These are phyloP conservation scores for Fusarium sp. DNA, from an alignment of 2,329 filamentous ascomycete species.

Conservation along the genomic window DNA sequence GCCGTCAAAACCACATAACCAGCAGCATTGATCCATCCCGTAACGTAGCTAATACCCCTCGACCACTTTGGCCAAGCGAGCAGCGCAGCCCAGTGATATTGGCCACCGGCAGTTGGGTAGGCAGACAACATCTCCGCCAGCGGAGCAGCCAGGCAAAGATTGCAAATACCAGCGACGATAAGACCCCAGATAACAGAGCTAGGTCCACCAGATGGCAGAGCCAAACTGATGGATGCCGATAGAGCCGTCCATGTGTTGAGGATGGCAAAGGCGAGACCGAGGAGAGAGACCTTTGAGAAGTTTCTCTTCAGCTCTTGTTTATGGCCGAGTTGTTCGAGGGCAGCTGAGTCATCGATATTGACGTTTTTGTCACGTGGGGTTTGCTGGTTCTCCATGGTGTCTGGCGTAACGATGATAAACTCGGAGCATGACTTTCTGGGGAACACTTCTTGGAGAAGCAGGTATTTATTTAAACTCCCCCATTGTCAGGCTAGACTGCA, in stretches of 20 bases:
- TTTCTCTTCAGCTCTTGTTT: conserved; percentile 64
- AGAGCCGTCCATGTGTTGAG: conserved; percentile 65
- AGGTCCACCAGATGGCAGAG: conserved; percentile 77
- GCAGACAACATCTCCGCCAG: conserved; percentile 79
- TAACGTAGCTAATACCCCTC: conserved; percentile 75
- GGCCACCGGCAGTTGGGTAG: conserved; percentile 69
- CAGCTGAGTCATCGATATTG: conserved; percentile 52
- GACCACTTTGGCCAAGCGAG: conserved; percentile 71
- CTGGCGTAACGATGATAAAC: background rate
- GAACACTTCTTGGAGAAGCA: background rate
- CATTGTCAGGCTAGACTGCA: conserved; percentile 30
- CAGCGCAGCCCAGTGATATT: conserved; percentile 80
- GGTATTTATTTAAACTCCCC: conserved; percentile 32
- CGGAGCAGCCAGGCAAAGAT: conserved; percentile 75
- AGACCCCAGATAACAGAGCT: conserved; percentile 80
- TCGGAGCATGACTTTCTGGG: background rate
- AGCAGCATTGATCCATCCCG: conserved; percentile 79
- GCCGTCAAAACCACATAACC: conserved; percentile 79
- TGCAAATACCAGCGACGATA: conserved; percentile 72
- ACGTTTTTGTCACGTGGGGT: conserved; percentile 33
- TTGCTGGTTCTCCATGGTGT: conserved; percentile 39
- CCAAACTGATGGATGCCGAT: conserved; percentile 60
- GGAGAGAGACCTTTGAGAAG: conserved; percentile 63
- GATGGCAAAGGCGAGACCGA: conserved; percentile 63
- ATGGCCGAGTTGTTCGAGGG: conserved; percentile 60